Base-by-base conservation (phyloP, 805 yeast genomes). In the Yarrowia keelungensis region DNA sequence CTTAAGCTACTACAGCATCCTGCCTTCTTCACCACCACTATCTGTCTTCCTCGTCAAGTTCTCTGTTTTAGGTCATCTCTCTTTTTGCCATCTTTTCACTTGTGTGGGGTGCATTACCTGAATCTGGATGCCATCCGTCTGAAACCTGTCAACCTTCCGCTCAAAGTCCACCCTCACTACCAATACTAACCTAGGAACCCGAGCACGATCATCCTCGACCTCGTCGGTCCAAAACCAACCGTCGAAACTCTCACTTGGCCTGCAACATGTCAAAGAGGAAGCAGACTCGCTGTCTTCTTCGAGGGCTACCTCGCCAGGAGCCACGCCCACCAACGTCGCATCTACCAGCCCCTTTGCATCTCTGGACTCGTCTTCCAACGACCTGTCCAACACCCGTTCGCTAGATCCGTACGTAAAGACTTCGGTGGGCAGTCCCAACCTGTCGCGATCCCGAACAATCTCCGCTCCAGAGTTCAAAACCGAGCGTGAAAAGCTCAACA, bases 401-500 rank as follows among this genome's bases (percentile, higher is more conserved):
- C 32, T 56, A 26, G 62, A 56, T 32, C 62, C 62, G n/a, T 56
- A 56, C 22, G 62, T 56, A 26, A 56, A 42, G 35, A 35, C 14
- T 36, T 4, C 41, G 9, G 19, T 19, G 5, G 12, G 35, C 39
- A 14, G 65, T 9, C 62, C 62, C 11, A n/a, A 14, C 7, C 51
- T 59, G 32, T n/a, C 51, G 2, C 65, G 65, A 0, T 59, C 65
- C 2, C 47, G 51, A 12, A 59, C 65, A 15, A 59, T 59, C 9
- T 59, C 65, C 10, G 65, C 51, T 16, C 65, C 65, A 14, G 65
- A 59, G 22, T 59, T 59, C 51, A 59, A 59, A 15, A 10, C 41
- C n/a, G 65, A 59, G 65, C 50, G 65, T 4, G 65, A 59, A n/a
- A 59, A 59, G 16, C 51, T 59, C 42, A 45, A 32, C 65, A 59